Evolutionary conservation across 139 green algal genomes (phyloP), one percentile per base, ranked within the genome.

Genomic region (Mychonastes homosphaera): DNA sequence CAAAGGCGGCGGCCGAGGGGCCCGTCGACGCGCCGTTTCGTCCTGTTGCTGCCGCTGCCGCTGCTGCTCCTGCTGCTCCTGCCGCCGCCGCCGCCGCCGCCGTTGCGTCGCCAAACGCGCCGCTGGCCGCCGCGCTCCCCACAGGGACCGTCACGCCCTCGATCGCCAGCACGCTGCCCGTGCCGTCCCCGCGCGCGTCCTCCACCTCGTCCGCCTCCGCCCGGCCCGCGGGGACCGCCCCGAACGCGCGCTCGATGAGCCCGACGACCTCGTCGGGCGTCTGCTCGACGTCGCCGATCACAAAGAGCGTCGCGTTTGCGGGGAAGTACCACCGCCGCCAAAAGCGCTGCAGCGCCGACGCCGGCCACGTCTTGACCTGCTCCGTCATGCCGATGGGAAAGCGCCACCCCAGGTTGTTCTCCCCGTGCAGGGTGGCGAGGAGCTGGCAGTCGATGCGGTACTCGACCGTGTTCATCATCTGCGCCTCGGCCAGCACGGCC

Each of bases 401-500:
- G 54, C 89, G 80, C 65, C 49, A 83, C 2, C 92, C 90, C 45
- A 99, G 79, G 29, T 83, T 80, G 73, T 98, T 98, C 66, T 99
- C 92, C 58, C 79, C 70, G 78, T 99, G 92, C 78, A 99, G 83
- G 64, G 89, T 88, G 51, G 83, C 74, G 58, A 99, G 80, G 67
- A 99, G 85, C 86, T 97, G 88, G 77, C 92, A 98, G 78, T 98
- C 92, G 34, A 99, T 87, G 28, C 92, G 81, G 77, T 98, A 98
- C 73, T 99, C 92, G 32, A 99, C 97, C 18, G 92, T 97, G 83
- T 99, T 99, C 92, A 99, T 99, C 92, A 98, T 99, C 80, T 88
- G 87, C 28, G 88, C 83, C 73, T 99, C 92, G 0, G 88, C 86
- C 53, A 96, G 71, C 40, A 99, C 91, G 7, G 92, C 92, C 56